phyloP scores from a whole-genome alignment of 2,329 filamentous ascomycete genomes.

The Thermomyces lanuginosus region DNA sequence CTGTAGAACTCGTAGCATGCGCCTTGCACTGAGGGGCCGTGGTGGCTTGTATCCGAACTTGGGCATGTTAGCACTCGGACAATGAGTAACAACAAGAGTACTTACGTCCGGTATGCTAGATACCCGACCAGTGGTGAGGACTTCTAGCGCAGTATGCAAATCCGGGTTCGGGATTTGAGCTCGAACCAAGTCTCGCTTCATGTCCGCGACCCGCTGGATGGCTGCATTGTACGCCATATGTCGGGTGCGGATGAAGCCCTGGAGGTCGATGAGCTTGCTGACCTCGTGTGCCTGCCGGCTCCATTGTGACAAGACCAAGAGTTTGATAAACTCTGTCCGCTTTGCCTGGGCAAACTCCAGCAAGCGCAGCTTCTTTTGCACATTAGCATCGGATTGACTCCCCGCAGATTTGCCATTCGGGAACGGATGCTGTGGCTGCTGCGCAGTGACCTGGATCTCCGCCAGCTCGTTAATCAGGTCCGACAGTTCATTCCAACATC shows the following conservation, averaged over 20 bases:
- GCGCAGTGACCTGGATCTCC: constrained; percentile 46
- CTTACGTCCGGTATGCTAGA: constrained; percentile 64
- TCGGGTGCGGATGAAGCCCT: constrained; percentile 52
- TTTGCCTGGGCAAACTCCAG: constrained; percentile 64
- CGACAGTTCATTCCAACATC: constrained; percentile 61
- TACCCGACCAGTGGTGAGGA: constrained; percentile 62
- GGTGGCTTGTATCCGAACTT: constrained; percentile 63
- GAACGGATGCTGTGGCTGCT: constrained; percentile 19
- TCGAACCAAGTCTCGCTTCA: constrained; percentile 55
- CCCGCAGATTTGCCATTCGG: constrained; percentile 16
- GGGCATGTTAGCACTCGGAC: constrained; percentile 9
- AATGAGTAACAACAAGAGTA: constrained; percentile 10
- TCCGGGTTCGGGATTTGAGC: constrained; percentile 79
- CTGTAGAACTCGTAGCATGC: constrained; percentile 57
- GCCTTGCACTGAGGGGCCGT: constrained; percentile 51
- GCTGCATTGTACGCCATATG: constrained; percentile 44
- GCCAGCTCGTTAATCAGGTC: constrained; percentile 55
- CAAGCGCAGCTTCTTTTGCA: constrained; percentile 58
- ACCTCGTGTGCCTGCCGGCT: constrained; percentile 62
- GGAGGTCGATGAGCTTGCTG: constrained; percentile 75
- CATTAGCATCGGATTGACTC: constrained; percentile 39
- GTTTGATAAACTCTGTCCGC: constrained; percentile 81
- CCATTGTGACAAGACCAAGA: constrained; percentile 83
- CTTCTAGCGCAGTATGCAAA: constrained; percentile 71
- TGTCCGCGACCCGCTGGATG: constrained; percentile 47